Base-by-base conservation (phyloP, 2,329 filamentous ascomycete genomes). In the Exophiala sp. region DNA sequence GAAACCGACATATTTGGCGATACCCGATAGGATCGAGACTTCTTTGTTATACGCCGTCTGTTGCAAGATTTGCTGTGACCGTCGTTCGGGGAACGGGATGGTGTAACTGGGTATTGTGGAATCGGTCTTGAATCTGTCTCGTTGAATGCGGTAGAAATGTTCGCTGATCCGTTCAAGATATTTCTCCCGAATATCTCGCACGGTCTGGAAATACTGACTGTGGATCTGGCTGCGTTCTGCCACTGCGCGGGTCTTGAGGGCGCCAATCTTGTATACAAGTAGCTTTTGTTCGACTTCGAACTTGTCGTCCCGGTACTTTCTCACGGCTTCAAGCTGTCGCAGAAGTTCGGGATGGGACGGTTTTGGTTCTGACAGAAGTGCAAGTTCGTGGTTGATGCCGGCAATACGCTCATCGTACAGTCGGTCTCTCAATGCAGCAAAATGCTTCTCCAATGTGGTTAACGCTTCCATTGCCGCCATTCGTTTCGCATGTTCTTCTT, bases 1-100 rank as follows among this genome's bases (percentile, higher is more conserved):
- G 69, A 98, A 98, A 19, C 93, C 93, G 63, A 95, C 83, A 66
- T 96, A 90, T 70, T 96, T 97, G 29, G 91, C 90, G 44, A 97
- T 77, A 30, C 91, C 91, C 4, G 90, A 84, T 50, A 98, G 73
- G 22, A 96, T 81, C 0, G 90, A 95, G 3, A 98, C 90, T 66
- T 98, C 93, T 58, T 85, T 86, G 66, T 95, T 97, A 72, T 97
- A 97, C 40, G 90, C 86, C 43, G 89, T 79, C 60, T 95, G 90
- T 56, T 96, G 86, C 55, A 81, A 78, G 53, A 95, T 79, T 62
- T 91, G 87, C 62, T 90, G 84, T 22, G 83, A 79, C 54, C 83
- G 81, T 56, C 84, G 83, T 43, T 83, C 80, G 6, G 88, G 86
- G 64, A 94, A 94, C 46, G 85, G 81, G 59, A 94, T 80, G 49